Base-by-base conservation (phyloP, 1,284 basidiomycete species). In the Ustilago cynodontis region DNA sequence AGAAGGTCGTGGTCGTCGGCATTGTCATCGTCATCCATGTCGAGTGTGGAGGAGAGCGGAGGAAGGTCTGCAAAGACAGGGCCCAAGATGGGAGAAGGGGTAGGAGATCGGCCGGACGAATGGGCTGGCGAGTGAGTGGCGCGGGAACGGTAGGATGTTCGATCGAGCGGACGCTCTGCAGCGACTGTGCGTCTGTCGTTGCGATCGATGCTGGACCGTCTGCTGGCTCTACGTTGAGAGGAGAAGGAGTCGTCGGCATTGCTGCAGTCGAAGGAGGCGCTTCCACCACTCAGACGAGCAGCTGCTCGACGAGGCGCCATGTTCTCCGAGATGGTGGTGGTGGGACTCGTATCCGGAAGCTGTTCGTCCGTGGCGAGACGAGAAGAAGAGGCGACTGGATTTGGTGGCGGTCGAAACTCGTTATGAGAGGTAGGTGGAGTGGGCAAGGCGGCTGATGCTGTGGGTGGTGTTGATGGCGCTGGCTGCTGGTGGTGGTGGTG, bases 11-110 rank as follows among this genome's bases (percentile, higher is more conserved):
- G 65, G 33, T 71, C 61, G 39, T 59, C 56, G 22, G 47, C 51
- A 28, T 68, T 50, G 41, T 68, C 55, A 43, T 60, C 49, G 18
- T 39, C 24, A 11, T 52, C 50, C 37, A 22, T 16, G 26, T 16
- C 49, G 20, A 58, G 47, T 28, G 7, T 26, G 11, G 47, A 45
- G n/a, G 64, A 55, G 16, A 52, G 55, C 3, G 55, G 59, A 16
- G 49, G 49, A 5, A 26, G 24, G 14, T 24, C 26, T 49, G 66
- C 66, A 56, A 71, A 73, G 39, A 65, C 63, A 22, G 70, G 59
- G 3, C 82, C 82, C 24, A 84, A 67, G 31, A 83, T 80, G 37
- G 83, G 83, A 18, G 81, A 82, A 13, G 82, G 83, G 6, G 82
- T 84, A 39, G 73, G 75, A n/a, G 81, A 80, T 51, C 78, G 66